Conservation (phyloP, 441 rosid genomes). For the Isatis lusitanica region DNA sequence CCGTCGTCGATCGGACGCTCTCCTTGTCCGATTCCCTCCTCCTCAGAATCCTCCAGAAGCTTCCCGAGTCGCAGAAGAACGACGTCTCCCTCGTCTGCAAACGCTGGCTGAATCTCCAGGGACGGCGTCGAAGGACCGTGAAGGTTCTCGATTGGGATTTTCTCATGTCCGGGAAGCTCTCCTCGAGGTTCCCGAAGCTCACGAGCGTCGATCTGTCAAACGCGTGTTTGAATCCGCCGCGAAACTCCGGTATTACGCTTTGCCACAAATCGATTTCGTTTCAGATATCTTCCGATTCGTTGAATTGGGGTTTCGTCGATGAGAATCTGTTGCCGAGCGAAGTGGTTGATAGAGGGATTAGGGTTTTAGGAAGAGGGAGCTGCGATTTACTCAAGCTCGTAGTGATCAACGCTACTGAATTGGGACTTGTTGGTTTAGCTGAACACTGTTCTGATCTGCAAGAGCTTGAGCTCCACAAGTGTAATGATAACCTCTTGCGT, state of each 20-base stretch:
- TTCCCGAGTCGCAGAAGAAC: slow-evolving; percentile 21
- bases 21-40: slow-evolving; percentile 31
- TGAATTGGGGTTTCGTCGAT: slow-evolving; percentile 41
- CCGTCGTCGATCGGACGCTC: slow-evolving; percentile 30
- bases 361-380: slow-evolving; percentile 48
- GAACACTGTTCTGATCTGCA: slow-evolving; percentile 58
- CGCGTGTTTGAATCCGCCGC: slow-evolving; percentile 24
- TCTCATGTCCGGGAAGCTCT: slow-evolving; percentile 33
- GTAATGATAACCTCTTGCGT: slow-evolving; percentile 59
- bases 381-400: slow-evolving; percentile 58
- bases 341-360: slow-evolving; percentile 54
- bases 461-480: slow-evolving; percentile 60
- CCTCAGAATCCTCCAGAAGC: slow-evolving; percentile 36
- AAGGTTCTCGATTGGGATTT: slow-evolving; percentile 33
- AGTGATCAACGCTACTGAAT: slow-evolving; percentile 57
- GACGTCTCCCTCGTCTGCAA: slow-evolving; percentile 30
- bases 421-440: slow-evolving; percentile 55
- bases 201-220: slow-evolving; percentile 10
- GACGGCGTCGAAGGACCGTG: slow-evolving; percentile 12
- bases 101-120: slow-evolving; percentile 36
- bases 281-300: slow-evolving; percentile 42
- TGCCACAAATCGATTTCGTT: slow-evolving; percentile 45
- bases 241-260: slow-evolving; percentile 43
- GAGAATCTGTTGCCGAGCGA: slow-evolving; percentile 44
- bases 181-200: slow-evolving; percentile 37